Conservation (phyloP, 2,329 filamentous ascomycete species). For the Venturia oleaginea region DNA sequence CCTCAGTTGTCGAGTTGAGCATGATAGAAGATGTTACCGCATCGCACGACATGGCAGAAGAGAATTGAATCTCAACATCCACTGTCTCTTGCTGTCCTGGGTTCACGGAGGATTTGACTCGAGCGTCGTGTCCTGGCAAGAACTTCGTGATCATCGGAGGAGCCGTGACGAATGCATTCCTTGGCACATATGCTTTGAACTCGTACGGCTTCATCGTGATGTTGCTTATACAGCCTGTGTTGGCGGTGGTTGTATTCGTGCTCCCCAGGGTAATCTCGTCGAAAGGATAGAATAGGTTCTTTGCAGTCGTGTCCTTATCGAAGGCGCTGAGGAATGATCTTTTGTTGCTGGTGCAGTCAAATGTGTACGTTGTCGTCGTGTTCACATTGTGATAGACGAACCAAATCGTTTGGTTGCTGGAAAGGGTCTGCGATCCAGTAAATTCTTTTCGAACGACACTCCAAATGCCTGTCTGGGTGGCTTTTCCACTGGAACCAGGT, state of each 20-base stretch:
- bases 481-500: conserved; percentile 19
- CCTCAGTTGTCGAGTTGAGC: conserved; percentile 45
- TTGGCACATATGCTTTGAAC: conserved; percentile 52
- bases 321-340: conserved; percentile 49
- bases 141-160: conserved; percentile 52
- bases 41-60: conserved; percentile 52
- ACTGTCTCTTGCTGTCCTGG: conserved; percentile 34
- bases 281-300: conserved; percentile 55
- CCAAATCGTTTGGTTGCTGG: conserved; percentile 42
- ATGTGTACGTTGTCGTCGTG: conserved; percentile 43
- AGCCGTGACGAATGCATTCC: conserved; percentile 40
- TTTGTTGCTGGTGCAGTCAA: conserved; percentile 40
- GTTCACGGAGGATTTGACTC: conserved; percentile 37
- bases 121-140: conserved; percentile 51
- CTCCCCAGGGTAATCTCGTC: conserved; percentile 44
- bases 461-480: conserved; percentile 39
- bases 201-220: conserved; percentile 47
- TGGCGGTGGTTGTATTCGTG: conserved; percentile 32
- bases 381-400: conserved; percentile 44
- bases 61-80: conserved; percentile 49
- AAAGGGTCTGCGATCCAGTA: conserved; percentile 43
- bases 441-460: conserved; percentile 46
- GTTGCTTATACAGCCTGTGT: conserved; percentile 48
- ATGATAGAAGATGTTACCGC: conserved; percentile 41
- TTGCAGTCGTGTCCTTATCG: conserved; percentile 44